These are phyloP conservation scores for Ceratobasidium sp. DNA, from an alignment of 1,284 basidiomycete species.

Conservation along the genomic window DNA sequence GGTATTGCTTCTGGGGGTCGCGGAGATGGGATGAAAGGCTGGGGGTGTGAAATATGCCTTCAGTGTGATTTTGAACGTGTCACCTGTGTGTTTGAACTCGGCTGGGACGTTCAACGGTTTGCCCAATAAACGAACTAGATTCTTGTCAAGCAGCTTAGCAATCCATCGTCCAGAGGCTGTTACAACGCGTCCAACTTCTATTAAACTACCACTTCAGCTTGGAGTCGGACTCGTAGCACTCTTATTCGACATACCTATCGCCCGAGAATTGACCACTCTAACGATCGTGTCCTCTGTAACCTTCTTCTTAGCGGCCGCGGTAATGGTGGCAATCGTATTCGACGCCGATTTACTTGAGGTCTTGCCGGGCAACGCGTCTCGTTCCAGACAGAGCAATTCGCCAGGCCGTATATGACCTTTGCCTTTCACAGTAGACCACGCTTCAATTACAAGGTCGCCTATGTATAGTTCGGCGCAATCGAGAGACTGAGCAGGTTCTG, in stretches of 20 bases:
- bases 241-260: background rate
- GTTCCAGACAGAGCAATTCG: conserved; percentile 27
- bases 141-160: conserved; percentile 24
- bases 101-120: conserved; percentile 7
- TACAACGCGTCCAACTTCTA: conserved; percentile 25
- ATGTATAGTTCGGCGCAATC: conserved; percentile 9
- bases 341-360: conserved; percentile 21
- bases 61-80: conserved; percentile 12
- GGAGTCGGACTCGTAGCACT: background rate
- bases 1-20: background rate
- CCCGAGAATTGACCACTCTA: conserved; percentile 26
- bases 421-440: conserved; percentile 30
- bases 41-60: conserved; percentile 14
- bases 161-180: conserved; percentile 28
- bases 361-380: conserved; percentile 17
- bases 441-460: conserved; percentile 23
- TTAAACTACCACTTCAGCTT: no score
- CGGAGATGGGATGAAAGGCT: conserved; percentile 13
- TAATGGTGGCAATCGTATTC: conserved; percentile 7
- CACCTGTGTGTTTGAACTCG: conserved; percentile 31
- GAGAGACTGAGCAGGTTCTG: background rate
- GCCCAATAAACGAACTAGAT: conserved; percentile 18
- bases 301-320: conserved; percentile 30
- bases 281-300: conserved; percentile 27
- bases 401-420: conserved; percentile 28